A percentile compares a stretch with the other conserved stretches of the same genome.
These are phyloP conservation scores for Candida chilensis DNA, from an alignment of 805 yeast species.

Conservation along the genomic window DNA sequence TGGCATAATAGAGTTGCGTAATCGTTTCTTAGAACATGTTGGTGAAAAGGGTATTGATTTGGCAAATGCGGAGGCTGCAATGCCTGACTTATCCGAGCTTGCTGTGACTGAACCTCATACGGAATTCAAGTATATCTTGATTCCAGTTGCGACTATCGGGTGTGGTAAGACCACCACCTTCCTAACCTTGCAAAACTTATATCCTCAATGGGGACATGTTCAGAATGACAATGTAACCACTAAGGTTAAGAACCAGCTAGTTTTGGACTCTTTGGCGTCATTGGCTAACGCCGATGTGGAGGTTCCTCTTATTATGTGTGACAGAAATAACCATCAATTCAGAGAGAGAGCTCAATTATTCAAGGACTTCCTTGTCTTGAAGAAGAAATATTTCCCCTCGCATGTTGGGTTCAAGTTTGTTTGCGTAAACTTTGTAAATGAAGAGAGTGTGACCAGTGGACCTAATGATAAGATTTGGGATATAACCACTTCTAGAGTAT, in stretches of 20 bases:
- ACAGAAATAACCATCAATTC: constrained; percentile 72
- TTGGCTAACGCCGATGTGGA: constrained; percentile 7
- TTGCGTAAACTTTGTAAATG: constrained; percentile 57
- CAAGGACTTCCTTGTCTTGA: constrained; percentile 33
- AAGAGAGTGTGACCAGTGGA: constrained; percentile 7
- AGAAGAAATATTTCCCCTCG: constrained; percentile 29
- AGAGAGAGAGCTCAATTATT: constrained; percentile 66
- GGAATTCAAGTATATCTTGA: constrained; percentile 47
- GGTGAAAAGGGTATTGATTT: constrained; percentile 56
- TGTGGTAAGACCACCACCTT: constrained; percentile 91
- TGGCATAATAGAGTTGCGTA: constrained; percentile 70
- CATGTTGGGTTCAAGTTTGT: constrained; percentile 40
- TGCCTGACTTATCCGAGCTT: constrained; percentile 5
- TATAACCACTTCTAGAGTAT: constrained; percentile 51
- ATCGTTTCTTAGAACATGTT: constrained; percentile 44
- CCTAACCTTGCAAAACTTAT: constrained; percentile 44
- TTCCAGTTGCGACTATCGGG: constrained; percentile 87
- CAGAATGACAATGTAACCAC: constrained; percentile 72
- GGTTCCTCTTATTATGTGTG: constrained; percentile 52
- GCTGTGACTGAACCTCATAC: constrained; percentile 17
- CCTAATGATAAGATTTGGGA: constrained; percentile 29
- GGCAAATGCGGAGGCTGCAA: constrained; percentile 34
- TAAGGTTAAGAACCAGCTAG: constrained; percentile 38
- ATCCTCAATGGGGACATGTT: constrained; percentile 58
- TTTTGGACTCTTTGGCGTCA: constrained; percentile 29